Evolutionary conservation across 2,329 filamentous ascomycete genomes (phyloP), one percentile per base, ranked within the genome.

Genomic region (Lecanosticta acicola): DNA sequence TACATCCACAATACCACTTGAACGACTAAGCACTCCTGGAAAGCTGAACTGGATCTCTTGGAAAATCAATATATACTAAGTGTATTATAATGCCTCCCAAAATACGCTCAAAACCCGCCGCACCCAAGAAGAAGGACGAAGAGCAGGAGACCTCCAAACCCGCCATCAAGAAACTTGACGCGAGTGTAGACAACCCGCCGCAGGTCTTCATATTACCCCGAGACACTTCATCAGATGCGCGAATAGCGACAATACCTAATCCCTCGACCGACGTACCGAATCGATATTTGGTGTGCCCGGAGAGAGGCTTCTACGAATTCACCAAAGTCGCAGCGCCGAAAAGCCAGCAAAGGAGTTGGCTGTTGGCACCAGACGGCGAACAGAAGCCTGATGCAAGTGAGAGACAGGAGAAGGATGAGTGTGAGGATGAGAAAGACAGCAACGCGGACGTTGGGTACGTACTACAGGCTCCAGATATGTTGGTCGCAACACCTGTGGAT

Each of bases 401-500:
- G 11, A 39, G 38, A 38, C 36, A 32, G n/a, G 32, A 50, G 10
- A 43, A 42, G 11, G 33, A 37, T 29, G 34, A 48, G 19, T 16
- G 37, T 18, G 29, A 29, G 18, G 51, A 57, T 37, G 44, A 38
- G 35, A 42, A 53, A 43, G n/a, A 46, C 7, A 33, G 37, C 14
- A 16, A 10, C 3, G 33, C 38, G 16, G 47, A 51, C 17, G 41
- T 45, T 32, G 79, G 76, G 10, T 79, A 78, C 54, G 68, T 87
- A 18, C 76, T 81, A 26, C 81, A 82, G 58, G 76, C 75, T 35
- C 81, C 87, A 26, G 81, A 89, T 49, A 70, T 97, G n/a, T 84
- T 85, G 59, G 69, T 97, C 48, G 87, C 91, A 7, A 95, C 93
- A 1, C 79, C 81, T 1, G 73, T 95, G 44, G 93, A 98, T 65